Evolutionary conservation across 306 rosid species (phyloP), one percentile per base, ranked within the genome.

Genomic region (Cicer judaicum): DNA sequence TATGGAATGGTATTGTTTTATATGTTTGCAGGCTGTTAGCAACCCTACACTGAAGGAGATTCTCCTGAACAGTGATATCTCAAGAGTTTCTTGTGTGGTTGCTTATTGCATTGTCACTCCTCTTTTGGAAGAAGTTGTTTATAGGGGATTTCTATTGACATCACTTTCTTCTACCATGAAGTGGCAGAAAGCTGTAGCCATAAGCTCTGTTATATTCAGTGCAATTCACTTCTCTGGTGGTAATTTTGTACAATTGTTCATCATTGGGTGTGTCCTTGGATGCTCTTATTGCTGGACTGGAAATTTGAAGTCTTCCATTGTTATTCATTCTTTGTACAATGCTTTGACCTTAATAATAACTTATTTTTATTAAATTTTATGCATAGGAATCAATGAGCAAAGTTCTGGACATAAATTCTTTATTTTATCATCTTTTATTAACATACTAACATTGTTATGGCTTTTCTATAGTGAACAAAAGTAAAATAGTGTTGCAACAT

Each of bases 311-410:
- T 87, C 91, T 42, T 81, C 97, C 38, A 62, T 91, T 68, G 69
- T 78, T 75, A 83, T 89, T 59, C 98, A 93, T 70, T 93, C 93
- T 52, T 59, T 91, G 71, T 93, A 93, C 86, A 93, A 91, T 76
- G 90, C 91, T 50, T 44, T 93, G 78, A 88, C 89, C 64, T 65
- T 93, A 8, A 1, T 85, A 9, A 56, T 84, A 65, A 78, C 93
- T 49, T 86, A 74, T 40, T 73, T 84, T 55, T 82, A 85, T 41
- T 89, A 68, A 83, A 10, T 59, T 29, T 13, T 19, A 46, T 76
- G 64, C 11, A 11, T 5, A 9, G 18, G 66, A 44, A 24, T 61
- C 14, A 19, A 15, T 73, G 67, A 60, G 21, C 65, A 67, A 57
- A 66, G 41, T 56, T 72, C 53, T 64, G 36, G 8, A 10, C 38